Conservation (phyloP, 208 protist genomes). For the Leishmania braziliensis region DNA sequence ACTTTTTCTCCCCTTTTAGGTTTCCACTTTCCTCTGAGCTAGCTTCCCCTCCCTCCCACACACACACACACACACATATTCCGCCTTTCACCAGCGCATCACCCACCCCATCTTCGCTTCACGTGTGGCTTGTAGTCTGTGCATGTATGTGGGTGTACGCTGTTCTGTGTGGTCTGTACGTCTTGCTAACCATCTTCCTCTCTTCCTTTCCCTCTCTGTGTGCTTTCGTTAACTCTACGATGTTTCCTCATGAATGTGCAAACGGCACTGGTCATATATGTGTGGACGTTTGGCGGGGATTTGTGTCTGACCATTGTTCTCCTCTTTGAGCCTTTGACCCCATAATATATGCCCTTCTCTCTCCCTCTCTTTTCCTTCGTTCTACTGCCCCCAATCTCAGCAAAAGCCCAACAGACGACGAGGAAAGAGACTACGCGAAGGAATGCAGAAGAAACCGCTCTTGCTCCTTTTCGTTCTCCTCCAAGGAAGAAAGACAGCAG, state of each 20-base stretch:
- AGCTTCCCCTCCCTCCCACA: background rate
- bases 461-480: background rate
- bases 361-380: background rate
- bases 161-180: background rate
- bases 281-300: background rate
- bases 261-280: background rate
- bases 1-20: background rate
- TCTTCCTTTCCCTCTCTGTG: background rate
- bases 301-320: background rate
- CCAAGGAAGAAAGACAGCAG: background rate
- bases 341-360: background rate
- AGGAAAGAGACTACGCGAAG: background rate
- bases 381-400: background rate
- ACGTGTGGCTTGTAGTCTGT: background rate
- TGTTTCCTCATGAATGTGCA: background rate
- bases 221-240: conserved; percentile 1
- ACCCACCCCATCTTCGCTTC: background rate
- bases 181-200: background rate
- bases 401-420: background rate
- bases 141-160: conserved; percentile 2
- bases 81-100: background rate
- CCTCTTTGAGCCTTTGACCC: background rate
- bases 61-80: background rate
- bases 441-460: background rate
- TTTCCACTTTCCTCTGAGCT: background rate